Base-by-base conservation (phyloP, 805 yeast species). In the Candida xyloterini region DNA sequence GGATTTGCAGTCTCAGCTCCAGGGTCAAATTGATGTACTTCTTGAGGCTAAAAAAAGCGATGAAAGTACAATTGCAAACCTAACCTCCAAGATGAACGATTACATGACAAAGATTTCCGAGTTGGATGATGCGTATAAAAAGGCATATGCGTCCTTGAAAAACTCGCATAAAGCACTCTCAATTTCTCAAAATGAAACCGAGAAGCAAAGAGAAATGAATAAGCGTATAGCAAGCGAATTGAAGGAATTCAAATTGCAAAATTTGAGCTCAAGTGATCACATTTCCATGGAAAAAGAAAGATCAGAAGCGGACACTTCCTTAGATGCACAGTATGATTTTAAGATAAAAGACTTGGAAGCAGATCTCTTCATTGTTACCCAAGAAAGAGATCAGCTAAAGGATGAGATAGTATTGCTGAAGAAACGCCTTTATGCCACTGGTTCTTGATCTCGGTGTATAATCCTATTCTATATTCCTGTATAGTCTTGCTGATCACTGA, bases 311-410 rank as follows among this genome's bases (percentile, higher is more conserved):
- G 34, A 36, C n/a, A 28, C 28, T n/a, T 27, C 38, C n/a, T 9
- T 14, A 10, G 59, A 65, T 39, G 73, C 84, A 32, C 88, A 83
- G 48, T 84, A 74, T 54, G 84, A 79, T 46, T 71, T 87, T 67
- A 84, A 81, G 62, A 73, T 88, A 30, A 79, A 84, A 52, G 95
- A 88, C 52, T 65, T 88, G 51, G 85, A 86, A 54, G 95, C 95
- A 4, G 95, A 87, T 57, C 67, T 88, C 48, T 83, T 75, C 53
- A 84, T 88, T 40, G 73, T 83, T 48, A 80, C 79, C 53, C 91
- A 87, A 62, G 96, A 88, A 62, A 74, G 95, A 48, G 93, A 88
- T 55, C 84, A 81, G 51, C 67, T 85, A 59, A 81, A 78, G 55
- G 83, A 78, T 15, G 79, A 72, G 43, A 75, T 80, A 11, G 57